Conservation (phyloP, 345 rosid species). For the Eucalyptus caleyi region DNA sequence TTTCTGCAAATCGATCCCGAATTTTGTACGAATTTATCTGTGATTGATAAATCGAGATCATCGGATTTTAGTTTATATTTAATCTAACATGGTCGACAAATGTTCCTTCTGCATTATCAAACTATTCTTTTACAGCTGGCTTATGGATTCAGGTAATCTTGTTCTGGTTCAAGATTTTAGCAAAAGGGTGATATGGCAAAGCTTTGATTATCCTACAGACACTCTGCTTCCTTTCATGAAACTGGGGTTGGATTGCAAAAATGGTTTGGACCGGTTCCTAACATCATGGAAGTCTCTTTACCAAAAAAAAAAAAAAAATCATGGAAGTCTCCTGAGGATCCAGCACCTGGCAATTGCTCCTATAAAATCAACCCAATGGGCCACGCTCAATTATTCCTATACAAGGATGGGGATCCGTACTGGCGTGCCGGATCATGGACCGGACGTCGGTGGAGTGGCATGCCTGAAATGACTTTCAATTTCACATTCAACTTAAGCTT, state of each 20-base stretch:
- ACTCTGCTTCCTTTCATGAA: conserved; percentile 55
- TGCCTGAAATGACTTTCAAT: conserved; percentile 3
- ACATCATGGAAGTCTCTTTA: conserved; percentile 33
- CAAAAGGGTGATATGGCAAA: conserved; percentile 36
- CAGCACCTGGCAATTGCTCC: conserved; percentile 27
- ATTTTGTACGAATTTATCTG: no score
- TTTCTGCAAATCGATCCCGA: no score
- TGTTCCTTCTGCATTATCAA: not conserved
- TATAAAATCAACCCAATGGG: conserved; percentile 23
- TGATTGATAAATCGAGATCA: no score
- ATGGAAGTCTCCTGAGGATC: conserved; percentile 43
- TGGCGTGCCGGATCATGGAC: conserved; percentile 15
- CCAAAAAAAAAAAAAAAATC: not conserved
- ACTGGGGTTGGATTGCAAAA: conserved; percentile 29
- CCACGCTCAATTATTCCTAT: conserved; percentile 35
- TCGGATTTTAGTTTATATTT: no score
- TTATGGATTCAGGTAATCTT: conserved; percentile 55
- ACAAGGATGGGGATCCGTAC: conserved; percentile 5
- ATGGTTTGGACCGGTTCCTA: conserved; percentile 13
- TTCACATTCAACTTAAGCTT: conserved; percentile 6
- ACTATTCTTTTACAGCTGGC: conserved; percentile 6
- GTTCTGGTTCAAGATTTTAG: conserved; percentile 18
- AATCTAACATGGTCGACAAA: conserved; percentile 32
- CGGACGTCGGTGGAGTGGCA: no score
- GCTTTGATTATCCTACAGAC: conserved; percentile 59